Evolutionary conservation across 495 filamentous ascomycete genomes (phyloP), one percentile per base, ranked within the genome.

Genomic region (Aspergillus baeticus): DNA sequence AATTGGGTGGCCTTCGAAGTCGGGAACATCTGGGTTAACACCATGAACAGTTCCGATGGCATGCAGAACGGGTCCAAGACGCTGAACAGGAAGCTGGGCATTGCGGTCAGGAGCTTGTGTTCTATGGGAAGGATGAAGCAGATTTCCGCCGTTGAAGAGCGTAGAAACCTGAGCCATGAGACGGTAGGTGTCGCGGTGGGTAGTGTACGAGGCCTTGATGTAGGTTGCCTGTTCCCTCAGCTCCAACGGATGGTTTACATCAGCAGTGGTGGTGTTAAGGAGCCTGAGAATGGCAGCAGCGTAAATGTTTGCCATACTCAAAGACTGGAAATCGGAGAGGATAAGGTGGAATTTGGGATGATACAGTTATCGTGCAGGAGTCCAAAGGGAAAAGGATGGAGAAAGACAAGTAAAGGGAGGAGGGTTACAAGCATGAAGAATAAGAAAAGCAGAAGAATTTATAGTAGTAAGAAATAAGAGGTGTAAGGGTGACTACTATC

Each of bases 1-100:
- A 21, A 67, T 64, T 8, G 62, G 59, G 37, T 54, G 62, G 35
- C 62, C 65, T 58, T 67, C 59, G 14, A 64, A 53, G 57, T 67
- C 65, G 18, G 51, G 51, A 55, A 60, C 15, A 42, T 54, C 55
- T 13, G 65, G 61, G 7, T 18, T 56, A 54, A 61, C 35, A 11
- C 20, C 17, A 48, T 54, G 48, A 21, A 55, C 57, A 3, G 21
- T 37, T 18, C 60, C 52, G 8, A 62, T 36, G 14, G 51, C 47
- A 7, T 55, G 57, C 0, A 67, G 17, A 17, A 14, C 21, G 37
- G 17, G 48, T 20, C 36, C 55, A 39, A 51, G 46, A 43, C 54
- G 62, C 58, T 37, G 20, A 43, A 64, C 62, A 18, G 55, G 42
- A 31, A 48, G 43, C 5, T 56, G 29, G 10, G 33, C n/a, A 55